These are phyloP conservation scores for Populus ilicifolia DNA, from an alignment of 345 rosid species.

Conservation along the genomic window DNA sequence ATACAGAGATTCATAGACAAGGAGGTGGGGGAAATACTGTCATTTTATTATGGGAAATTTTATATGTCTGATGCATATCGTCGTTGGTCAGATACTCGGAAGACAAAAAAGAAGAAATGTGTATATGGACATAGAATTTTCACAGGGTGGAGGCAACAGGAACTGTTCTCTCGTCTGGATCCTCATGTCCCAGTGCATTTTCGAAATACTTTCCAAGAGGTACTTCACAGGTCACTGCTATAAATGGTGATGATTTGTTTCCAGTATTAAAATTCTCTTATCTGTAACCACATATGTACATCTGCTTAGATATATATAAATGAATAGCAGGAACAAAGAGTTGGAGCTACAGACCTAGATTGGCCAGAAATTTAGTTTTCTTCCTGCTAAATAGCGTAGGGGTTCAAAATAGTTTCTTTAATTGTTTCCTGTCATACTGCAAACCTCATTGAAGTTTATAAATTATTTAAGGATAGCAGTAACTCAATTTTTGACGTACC, in stretches of 20 bases:
- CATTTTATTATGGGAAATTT: slow-evolving; percentile 60
- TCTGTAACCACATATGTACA: not conserved
- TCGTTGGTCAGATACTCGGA: slow-evolving; percentile 56
- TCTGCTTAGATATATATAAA: not conserved
- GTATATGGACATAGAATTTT: slow-evolving; percentile 53
- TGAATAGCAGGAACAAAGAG: not conserved
- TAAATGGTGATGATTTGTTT: not conserved
- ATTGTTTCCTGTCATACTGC: not conserved
- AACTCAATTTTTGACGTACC: not conserved
- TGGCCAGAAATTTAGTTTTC: not conserved
- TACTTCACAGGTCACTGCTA: slow-evolving; percentile 12
- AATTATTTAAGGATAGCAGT: not conserved
- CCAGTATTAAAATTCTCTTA: not conserved
- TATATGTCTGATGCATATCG: slow-evolving; percentile 43
- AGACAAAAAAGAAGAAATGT: slow-evolving; percentile 43
- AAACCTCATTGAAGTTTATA: not conserved
- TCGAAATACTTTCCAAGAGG: slow-evolving; percentile 41
- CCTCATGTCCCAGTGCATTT: slow-evolving; percentile 37
- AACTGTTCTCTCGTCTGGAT: slow-evolving; percentile 58
- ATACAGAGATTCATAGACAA: slow-evolving; percentile 47
- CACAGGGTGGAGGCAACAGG: slow-evolving; percentile 70
- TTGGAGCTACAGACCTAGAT: not conserved
- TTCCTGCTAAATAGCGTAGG: not conserved
- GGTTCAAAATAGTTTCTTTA: not conserved
- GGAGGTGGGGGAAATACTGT: slow-evolving; percentile 45